Conservation (phyloP, 345 rosid genomes). For the Dipteronia sinensis region DNA sequence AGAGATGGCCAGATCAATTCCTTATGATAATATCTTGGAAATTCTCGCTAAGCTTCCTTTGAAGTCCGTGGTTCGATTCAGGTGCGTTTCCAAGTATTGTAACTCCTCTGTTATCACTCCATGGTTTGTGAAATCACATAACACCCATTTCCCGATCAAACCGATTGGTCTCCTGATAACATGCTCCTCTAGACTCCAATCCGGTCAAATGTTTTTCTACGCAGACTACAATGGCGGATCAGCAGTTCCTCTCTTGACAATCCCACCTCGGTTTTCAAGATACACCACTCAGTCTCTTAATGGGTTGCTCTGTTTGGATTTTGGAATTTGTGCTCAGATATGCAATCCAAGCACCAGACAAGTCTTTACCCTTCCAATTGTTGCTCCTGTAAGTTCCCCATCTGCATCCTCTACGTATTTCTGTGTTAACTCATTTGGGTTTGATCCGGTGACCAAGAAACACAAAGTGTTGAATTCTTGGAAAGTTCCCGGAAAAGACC, state of each 20-base stretch:
- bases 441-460: conserved; percentile 15
- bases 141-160: not conserved
- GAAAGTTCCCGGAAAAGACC: not conserved
- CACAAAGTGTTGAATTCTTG: conserved; percentile 30
- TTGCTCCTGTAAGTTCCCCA: conserved; percentile 8
- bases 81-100: conserved; percentile 19
- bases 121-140: conserved; percentile 6
- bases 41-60: conserved; percentile 19
- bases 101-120: not conserved
- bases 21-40: conserved; percentile 1
- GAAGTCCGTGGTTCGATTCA: conserved; percentile 27
- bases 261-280: conserved; percentile 20
- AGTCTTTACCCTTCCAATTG: not conserved
- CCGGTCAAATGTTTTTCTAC: conserved; percentile 18
- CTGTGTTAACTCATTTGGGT: conserved; percentile 28
- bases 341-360: conserved; percentile 31
- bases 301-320: conserved; percentile 28
- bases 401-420: conserved; percentile 2
- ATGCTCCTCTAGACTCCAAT: conserved; percentile 22
- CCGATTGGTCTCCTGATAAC: conserved; percentile 4
- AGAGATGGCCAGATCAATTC: not conserved
- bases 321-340: conserved; percentile 25
- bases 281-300: conserved; percentile 27
- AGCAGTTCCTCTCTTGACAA: conserved; percentile 3
- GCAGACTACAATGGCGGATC: conserved; percentile 12